Percentiles rank a stretch among this genome's conserved stretches.
phyloP scores from a whole-genome alignment of 23 red algal species.

The Gracilaria caudata region DNA sequence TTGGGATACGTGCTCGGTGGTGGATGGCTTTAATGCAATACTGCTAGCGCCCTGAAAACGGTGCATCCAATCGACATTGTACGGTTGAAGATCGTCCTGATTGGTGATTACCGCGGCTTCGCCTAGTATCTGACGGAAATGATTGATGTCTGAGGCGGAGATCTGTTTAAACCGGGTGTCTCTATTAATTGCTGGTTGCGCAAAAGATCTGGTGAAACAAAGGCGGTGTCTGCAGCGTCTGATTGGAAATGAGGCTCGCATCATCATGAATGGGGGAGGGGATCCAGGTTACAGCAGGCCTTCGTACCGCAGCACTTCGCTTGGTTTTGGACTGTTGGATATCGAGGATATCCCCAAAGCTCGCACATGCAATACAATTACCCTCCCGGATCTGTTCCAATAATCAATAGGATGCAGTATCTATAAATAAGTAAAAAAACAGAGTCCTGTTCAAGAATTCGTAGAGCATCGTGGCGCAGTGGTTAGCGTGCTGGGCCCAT shows the following conservation, averaged over 20 bases:
- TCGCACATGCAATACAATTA: too few relatives aligned
- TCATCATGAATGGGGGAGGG: neutral
- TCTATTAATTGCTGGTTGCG: constrained; percentile 34
- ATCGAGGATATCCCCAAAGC: too few relatives aligned
- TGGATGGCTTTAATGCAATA: constrained; percentile 71
- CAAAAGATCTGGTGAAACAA: neutral
- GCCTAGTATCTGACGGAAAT: constrained; percentile 48
- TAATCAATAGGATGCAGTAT: too few relatives aligned
- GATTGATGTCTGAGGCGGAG: constrained; percentile 33
- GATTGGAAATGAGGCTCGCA: neutral
- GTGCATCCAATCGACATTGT: constrained; percentile 93
- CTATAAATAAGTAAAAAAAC: neutral
- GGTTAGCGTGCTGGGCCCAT: constrained; percentile 81
- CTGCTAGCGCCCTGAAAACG: constrained; percentile 63
- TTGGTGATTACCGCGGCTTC: constrained; percentile 66
- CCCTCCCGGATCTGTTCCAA: too few relatives aligned
- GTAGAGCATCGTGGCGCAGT: constrained; percentile 70
- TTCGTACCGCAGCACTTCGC: neutral
- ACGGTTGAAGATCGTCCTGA: constrained; percentile 61
- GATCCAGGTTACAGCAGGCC: neutral
- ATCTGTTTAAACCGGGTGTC: constrained; percentile 54
- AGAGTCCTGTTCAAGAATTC: neutral
- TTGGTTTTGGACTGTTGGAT: too few relatives aligned
- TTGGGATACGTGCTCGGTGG: constrained; percentile 69
- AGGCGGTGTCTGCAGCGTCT: neutral